Evolutionary conservation across 2,329 filamentous ascomycete genomes (phyloP).

Genomic region (Aureobasidium namibiae): DNA sequence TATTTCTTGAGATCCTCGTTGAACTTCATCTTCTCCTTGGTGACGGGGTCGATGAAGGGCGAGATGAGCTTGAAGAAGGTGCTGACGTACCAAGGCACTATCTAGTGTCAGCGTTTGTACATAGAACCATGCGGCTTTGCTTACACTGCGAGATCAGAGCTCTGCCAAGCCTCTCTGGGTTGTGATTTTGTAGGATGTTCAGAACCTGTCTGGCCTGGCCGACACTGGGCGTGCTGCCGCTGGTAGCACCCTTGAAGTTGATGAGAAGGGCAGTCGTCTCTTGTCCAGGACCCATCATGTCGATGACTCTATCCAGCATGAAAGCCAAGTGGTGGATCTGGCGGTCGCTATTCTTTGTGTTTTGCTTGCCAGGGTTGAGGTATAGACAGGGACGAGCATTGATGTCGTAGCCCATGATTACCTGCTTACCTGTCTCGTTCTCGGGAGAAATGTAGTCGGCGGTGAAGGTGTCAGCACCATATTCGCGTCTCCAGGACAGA

Average conservation of each 20-base stretch:
- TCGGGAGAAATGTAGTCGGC: conserved; percentile 84
- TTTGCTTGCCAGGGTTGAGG: conserved; percentile 81
- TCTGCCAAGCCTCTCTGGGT: conserved; percentile 82
- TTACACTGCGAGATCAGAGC: conserved; percentile 82
- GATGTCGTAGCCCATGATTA: conserved; percentile 80
- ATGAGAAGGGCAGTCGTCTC: conserved; percentile 82
- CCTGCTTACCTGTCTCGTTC: conserved; percentile 94
- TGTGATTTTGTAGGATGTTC: conserved; percentile 87
- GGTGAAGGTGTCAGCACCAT: conserved; percentile 70
- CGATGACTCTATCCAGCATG: conserved; percentile 86
- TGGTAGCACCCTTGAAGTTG: conserved; percentile 78
- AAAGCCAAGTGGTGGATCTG: conserved; percentile 93
- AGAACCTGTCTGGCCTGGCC: conserved; percentile 75
- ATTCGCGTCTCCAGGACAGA: conserved; percentile 82
- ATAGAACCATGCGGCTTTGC: conserved; percentile 22
- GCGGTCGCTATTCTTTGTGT: conserved; percentile 75
- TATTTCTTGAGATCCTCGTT: conserved; percentile 83
- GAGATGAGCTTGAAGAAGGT: conserved; percentile 95
- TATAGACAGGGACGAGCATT: conserved; percentile 82
- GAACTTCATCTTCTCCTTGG: conserved; percentile 92
- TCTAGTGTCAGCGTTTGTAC: not conserved
- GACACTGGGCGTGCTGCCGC: conserved; percentile 67
- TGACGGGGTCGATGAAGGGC: conserved; percentile 92
- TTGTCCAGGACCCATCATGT: conserved; percentile 77
- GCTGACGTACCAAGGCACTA: conserved; percentile 83